A percentile compares a stretch with the other conserved stretches of the same genome.
These are phyloP conservation scores for Aspergillus chevalieri DNA, from an alignment of 2,329 filamentous ascomycete species.

Conservation along the genomic window DNA sequence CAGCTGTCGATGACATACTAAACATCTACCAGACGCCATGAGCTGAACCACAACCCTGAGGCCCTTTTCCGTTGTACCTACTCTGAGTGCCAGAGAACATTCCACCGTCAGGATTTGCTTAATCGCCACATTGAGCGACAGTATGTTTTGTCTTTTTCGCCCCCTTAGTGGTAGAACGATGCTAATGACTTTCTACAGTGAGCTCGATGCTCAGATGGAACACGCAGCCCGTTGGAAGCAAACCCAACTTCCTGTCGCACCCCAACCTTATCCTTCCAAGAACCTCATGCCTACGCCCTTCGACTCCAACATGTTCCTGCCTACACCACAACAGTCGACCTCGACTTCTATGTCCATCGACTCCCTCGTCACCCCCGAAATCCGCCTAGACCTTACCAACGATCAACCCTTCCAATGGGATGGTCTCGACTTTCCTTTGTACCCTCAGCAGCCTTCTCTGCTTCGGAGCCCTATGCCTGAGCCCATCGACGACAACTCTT, in stretches of 20 bases:
- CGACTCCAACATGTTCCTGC: conserved; percentile 18
- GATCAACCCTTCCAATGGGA: conserved; percentile 30
- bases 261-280: conserved; percentile 16
- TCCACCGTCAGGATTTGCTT: conserved; percentile 44
- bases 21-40: conserved; percentile 36
- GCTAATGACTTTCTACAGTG: conserved; percentile 18
- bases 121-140: conserved; percentile 46
- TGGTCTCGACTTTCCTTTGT: conserved; percentile 28
- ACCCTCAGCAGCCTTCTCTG: conserved; percentile 21
- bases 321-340: conserved; percentile 21
- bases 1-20: not conserved
- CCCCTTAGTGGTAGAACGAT: not conserved
- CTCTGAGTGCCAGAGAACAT: conserved; percentile 42
- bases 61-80: conserved; percentile 40
- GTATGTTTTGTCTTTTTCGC: conserved; percentile 26
- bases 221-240: conserved; percentile 22
- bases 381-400: conserved; percentile 27
- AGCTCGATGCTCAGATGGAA: conserved; percentile 31
- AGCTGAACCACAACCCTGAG: conserved; percentile 46
- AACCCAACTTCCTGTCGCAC: conserved; percentile 15
- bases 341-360: conserved; percentile 33
- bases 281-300: conserved; percentile 14
- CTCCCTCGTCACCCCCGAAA: conserved; percentile 28
- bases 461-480: conserved; percentile 31
- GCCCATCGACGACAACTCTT: conserved; percentile 32